Percentiles rank a stretch among this genome's conserved stretches.
phyloP scores from a whole-genome alignment of 495 filamentous ascomycete species.

The Neurospora terricola region DNA sequence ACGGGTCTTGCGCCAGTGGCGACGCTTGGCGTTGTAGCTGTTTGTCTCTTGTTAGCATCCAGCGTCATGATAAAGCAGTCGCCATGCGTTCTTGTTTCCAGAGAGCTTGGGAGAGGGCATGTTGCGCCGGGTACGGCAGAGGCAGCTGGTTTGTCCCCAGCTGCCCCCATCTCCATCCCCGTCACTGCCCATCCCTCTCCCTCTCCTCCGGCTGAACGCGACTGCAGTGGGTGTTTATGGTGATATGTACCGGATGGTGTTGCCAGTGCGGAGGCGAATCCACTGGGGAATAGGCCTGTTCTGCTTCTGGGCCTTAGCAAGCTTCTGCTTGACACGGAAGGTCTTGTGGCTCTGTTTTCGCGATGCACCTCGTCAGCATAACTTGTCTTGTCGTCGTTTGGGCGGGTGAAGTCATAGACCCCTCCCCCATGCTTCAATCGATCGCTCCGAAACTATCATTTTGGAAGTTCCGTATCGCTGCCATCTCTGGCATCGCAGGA shows the following conservation, averaged over 20 bases:
- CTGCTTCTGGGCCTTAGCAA: slow-evolving; percentile 99
- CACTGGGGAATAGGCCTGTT: slow-evolving; percentile 99
- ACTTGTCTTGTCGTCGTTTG: neutral
- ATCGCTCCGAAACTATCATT: neutral
- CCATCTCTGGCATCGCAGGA: neutral
- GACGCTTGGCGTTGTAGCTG: slow-evolving; percentile 99
- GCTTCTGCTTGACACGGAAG: slow-evolving; percentile 99
- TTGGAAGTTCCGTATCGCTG: neutral
- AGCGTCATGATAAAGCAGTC: neutral
- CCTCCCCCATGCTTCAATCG: slow-evolving; percentile 2
- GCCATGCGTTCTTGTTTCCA: neutral
- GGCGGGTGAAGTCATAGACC: neutral
- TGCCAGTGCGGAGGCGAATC: slow-evolving; percentile 95
- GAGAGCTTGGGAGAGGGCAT: neutral
- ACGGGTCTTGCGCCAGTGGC: slow-evolving; percentile 99
- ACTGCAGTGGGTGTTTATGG: neutral
- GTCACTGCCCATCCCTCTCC: neutral
- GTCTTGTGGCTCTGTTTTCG: slow-evolving; percentile 83
- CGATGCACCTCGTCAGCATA: slow-evolving; percentile 11
- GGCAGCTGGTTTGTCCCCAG: slow-evolving; percentile 4
- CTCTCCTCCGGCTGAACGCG: neutral
- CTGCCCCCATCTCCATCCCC: neutral
- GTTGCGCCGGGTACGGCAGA: neutral
- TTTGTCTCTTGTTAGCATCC: slow-evolving; percentile 1
- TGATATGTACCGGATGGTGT: slow-evolving; percentile 83